Conservation (phyloP, 768 basidiomycete species). For the Boletellus sp. region DNA sequence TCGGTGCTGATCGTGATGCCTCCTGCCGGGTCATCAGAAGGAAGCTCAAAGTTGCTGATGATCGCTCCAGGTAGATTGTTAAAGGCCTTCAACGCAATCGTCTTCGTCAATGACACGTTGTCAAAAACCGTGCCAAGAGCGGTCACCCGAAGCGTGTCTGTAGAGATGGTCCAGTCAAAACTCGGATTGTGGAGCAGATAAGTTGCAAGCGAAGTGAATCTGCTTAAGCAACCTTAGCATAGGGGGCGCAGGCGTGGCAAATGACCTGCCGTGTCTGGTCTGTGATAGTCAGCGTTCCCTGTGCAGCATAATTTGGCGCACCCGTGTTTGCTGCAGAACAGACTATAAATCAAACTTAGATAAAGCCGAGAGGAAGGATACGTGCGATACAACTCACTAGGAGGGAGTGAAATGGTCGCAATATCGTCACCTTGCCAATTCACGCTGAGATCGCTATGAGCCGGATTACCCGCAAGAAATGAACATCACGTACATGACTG, state of each 20-base stretch:
- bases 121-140: constrained; percentile 71
- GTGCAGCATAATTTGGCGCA: constrained; percentile 57
- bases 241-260: background rate
- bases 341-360: constrained; percentile 34
- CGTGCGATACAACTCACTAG: constrained; percentile 35
- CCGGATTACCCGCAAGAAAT: background rate
- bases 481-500: constrained; percentile 45
- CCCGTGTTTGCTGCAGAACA: constrained; percentile 67
- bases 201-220: constrained; percentile 65
- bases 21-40: constrained; percentile 62
- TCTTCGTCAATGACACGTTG: constrained; percentile 57
- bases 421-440: constrained; percentile 62
- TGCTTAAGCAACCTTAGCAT: constrained; percentile 13
- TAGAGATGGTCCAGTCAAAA: constrained; percentile 71
- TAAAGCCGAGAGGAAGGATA: background rate
- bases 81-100: constrained; percentile 64
- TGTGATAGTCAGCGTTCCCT: constrained; percentile 53
- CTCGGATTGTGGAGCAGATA: constrained; percentile 59
- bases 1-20: constrained; percentile 71
- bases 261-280: constrained; percentile 44
- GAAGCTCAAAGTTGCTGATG: constrained; percentile 68
- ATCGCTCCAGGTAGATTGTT: constrained; percentile 67
- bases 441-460: constrained; percentile 38
- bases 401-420: constrained; percentile 58
- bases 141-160: constrained; percentile 54